A percentile compares a stretch with the other conserved stretches of the same genome.
Evolutionary conservation across 2,329 filamentous ascomycete genomes (phyloP).

Genomic region (Hypoxylon sp.): DNA sequence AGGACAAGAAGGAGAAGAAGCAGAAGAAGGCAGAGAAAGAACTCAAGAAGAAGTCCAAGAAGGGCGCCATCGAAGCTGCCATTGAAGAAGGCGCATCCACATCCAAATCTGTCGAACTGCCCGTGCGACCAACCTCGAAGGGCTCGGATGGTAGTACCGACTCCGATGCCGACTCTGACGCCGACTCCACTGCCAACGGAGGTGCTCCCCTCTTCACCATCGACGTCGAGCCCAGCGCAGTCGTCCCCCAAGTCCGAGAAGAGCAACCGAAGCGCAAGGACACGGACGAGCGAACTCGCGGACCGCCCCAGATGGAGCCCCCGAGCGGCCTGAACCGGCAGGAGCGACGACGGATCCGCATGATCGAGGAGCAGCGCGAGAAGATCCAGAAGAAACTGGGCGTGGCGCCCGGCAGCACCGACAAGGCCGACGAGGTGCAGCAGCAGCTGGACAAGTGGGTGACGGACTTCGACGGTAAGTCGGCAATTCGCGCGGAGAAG

Average conservation of each 20-base stretch:
- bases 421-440: conserved; percentile 45
- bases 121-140: conserved; percentile 9
- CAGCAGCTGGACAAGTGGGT: conserved; percentile 42
- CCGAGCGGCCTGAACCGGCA: conserved; percentile 44
- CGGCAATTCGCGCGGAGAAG: conserved; percentile 35
- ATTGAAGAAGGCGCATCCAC: conserved; percentile 16
- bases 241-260: conserved; percentile 21
- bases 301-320: conserved; percentile 14
- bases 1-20: conserved; percentile 70
- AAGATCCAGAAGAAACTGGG: conserved; percentile 44
- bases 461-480: conserved; percentile 35
- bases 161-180: background rate
- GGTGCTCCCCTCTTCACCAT: conserved; percentile 42
- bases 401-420: conserved; percentile 37
- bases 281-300: conserved; percentile 24
- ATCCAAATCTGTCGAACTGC: conserved; percentile 10
- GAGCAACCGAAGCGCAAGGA: background rate
- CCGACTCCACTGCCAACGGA: background rate
- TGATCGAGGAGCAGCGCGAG: conserved; percentile 48
- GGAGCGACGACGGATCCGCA: conserved; percentile 45
- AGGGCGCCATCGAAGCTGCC: conserved; percentile 43
- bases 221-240: conserved; percentile 44
- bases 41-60: conserved; percentile 77
- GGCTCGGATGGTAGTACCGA: background rate
- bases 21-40: conserved; percentile 73